A percentile compares a stretch with the other conserved stretches of the same genome.
phyloP scores from a whole-genome alignment of 805 yeast genomes.

The Peterozyma toletana region DNA sequence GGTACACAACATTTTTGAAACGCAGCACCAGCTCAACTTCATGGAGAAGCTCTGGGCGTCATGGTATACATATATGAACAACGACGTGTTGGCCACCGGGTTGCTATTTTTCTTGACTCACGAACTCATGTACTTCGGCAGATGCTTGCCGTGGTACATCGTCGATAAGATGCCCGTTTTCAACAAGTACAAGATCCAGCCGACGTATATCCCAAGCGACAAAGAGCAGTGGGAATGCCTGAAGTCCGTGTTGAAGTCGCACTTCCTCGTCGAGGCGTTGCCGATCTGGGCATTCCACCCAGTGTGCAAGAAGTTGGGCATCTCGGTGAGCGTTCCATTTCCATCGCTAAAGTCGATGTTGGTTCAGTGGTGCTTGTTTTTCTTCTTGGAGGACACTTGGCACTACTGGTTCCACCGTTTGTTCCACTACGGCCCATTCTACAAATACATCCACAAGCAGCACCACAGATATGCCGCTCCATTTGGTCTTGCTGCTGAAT shows the following conservation, averaged over 20 bases:
- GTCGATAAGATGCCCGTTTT: constrained; percentile 47
- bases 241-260: constrained; percentile 49
- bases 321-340: constrained; percentile 45
- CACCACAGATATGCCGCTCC: constrained; percentile 60
- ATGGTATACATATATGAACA: constrained; percentile 46
- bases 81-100: constrained; percentile 53
- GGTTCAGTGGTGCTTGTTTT: constrained; percentile 39
- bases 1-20: constrained; percentile 24
- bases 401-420: constrained; percentile 54
- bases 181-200: constrained; percentile 47
- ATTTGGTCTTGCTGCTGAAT: constrained; percentile 54
- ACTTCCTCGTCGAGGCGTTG: constrained; percentile 49
- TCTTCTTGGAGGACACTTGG: constrained; percentile 51
- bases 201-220: constrained; percentile 40
- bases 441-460: constrained; percentile 51
- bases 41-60: constrained; percentile 48
- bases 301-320: constrained; percentile 39
- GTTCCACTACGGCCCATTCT: constrained; percentile 49
- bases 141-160: constrained; percentile 53
- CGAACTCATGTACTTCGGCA: constrained; percentile 50
- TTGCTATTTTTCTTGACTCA: constrained; percentile 46
- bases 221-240: constrained; percentile 59
- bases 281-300: constrained; percentile 64
- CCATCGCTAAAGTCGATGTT: constrained; percentile 35
- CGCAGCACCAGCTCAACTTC: constrained; percentile 33